Evolutionary conservation across 176 grass and related monocot species (phyloP), one percentile per base, ranked within the genome.

Genomic region (Musa troglodytarum): DNA sequence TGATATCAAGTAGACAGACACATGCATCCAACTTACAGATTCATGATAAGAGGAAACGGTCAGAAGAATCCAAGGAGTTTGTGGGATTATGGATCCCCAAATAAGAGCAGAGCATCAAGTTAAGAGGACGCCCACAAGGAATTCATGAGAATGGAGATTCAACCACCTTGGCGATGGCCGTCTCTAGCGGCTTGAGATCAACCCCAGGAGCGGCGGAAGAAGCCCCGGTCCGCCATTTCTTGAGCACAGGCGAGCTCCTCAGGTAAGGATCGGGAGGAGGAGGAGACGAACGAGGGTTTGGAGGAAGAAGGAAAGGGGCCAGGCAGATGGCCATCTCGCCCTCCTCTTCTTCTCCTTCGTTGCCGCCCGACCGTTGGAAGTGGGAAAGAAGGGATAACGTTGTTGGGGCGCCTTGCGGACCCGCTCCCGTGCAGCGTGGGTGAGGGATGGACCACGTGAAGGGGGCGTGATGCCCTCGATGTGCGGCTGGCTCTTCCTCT

Each of bases 161-260:
- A 67, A 49, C n/a, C 75, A 97, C 90, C 94, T 98, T 91, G 17
- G 92, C 82, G 78, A 97, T 91, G 76, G 94, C 94, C 49, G 80
- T 17, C 22, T 88, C 83, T 20, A 97, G 85, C 24, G 71, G 83
- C 72, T 86, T 85, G 43, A 97, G 87, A 73, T 93, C 90, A 74
- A 97, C 86, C 2, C 86, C 86, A 2, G 90, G 15, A n/a, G 83
- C 79, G 21, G 90, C 69, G 53, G 93, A 85, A 49, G 90, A 92
- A 53, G 77, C 88, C 53, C 77, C 77, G 20, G 82, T 74, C 10
- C 83, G 56, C 90, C 90, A 89, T 10, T 79, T 56, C 12, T 68
- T 81, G 1, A 59, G 10, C 28, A 70, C 77, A 50, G 65, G 19
- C 50, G 66, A 24, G 52, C 77, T 77, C 19, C 56, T 8, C 13